phyloP scores from a whole-genome alignment of 805 yeast species.

The Saccharomycopsis capsularis region DNA sequence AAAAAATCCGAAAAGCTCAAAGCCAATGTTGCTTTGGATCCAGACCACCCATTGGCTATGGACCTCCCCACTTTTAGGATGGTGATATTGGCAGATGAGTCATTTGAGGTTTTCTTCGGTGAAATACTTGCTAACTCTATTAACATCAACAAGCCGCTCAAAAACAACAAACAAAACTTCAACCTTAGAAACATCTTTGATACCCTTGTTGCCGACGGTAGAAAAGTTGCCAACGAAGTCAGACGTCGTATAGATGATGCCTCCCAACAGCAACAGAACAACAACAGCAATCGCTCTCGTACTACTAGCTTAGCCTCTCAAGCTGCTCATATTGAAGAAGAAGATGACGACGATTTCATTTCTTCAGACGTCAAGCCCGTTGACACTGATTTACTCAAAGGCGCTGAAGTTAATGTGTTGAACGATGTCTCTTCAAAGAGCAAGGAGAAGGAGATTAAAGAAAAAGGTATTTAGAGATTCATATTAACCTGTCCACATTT shows the following conservation, averaged over 20 bases:
- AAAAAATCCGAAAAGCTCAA: slow-evolving; percentile 32
- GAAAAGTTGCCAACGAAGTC: slow-evolving; percentile 84
- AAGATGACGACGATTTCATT: slow-evolving; percentile 16
- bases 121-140: slow-evolving; percentile 59
- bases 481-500: neutral
- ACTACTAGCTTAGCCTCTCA: neutral
- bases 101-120: slow-evolving; percentile 79
- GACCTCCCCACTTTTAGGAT: slow-evolving; percentile 86
- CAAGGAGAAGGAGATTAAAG: too few relatives aligned
- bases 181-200: slow-evolving; percentile 84
- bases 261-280: slow-evolving; percentile 28
- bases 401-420: slow-evolving; percentile 17
- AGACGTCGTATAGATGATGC: slow-evolving; percentile 79
- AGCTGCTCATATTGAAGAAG: slow-evolving; percentile 13
- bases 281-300: neutral
- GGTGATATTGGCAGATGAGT: slow-evolving; percentile 91
- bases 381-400: slow-evolving; percentile 16
- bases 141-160: slow-evolving; percentile 53
- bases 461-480: too few relatives aligned
- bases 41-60: slow-evolving; percentile 64
- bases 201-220: slow-evolving; percentile 85
- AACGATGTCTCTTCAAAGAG: too few relatives aligned
- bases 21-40: slow-evolving; percentile 79
- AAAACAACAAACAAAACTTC: slow-evolving; percentile 37
- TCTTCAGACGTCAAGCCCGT: slow-evolving; percentile 9